A percentile compares a stretch with the other conserved stretches of the same genome.
Evolutionary conservation across 2,329 filamentous ascomycete species (phyloP).

Genomic region (Paecilomyces sp.): DNA sequence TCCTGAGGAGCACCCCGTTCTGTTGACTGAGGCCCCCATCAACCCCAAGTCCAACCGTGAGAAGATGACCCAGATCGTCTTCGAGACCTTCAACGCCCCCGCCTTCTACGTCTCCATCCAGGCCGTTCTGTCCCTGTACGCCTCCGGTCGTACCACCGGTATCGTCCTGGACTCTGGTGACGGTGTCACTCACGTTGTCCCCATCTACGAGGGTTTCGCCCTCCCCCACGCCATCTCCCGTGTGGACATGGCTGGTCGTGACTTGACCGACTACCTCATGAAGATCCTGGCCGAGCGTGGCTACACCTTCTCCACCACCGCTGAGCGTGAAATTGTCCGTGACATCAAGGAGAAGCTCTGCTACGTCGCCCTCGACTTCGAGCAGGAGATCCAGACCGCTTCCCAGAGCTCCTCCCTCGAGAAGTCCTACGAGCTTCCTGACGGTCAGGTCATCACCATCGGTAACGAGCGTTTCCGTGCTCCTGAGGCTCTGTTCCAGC

Average conservation of each 20-base stretch:
- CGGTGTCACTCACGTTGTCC: constrained; percentile 99
- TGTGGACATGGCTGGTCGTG: constrained; percentile 99
- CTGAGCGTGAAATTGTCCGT: constrained; percentile 99
- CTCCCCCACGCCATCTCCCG: constrained; percentile 99
- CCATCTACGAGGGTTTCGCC: constrained; percentile 99
- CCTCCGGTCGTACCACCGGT: constrained; percentile 99
- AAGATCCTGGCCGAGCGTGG: constrained; percentile 99
- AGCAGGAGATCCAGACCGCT: constrained; percentile 99
- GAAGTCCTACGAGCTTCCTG: constrained; percentile 99
- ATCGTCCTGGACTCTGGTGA: constrained; percentile 99
- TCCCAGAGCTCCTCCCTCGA: constrained; percentile 97
- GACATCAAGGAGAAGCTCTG: constrained; percentile 99
- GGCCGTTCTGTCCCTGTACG: constrained; percentile 98
- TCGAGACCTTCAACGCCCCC: constrained; percentile 99
- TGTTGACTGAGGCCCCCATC: constrained; percentile 98
- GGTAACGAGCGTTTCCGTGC: constrained; percentile 99
- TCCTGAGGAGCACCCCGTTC: constrained; percentile 98
- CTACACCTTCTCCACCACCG: constrained; percentile 99
- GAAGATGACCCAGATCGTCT: constrained; percentile 99
- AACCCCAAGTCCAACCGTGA: constrained; percentile 99
- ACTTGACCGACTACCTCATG: constrained; percentile 99
- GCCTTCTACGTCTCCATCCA: constrained; percentile 99
- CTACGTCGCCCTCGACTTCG: constrained; percentile 99
- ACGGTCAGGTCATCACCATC: constrained; percentile 99
- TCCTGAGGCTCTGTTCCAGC: constrained; percentile 99